phyloP scores from a whole-genome alignment of 495 filamentous ascomycete genomes.

The Penicillium antarcticum region DNA sequence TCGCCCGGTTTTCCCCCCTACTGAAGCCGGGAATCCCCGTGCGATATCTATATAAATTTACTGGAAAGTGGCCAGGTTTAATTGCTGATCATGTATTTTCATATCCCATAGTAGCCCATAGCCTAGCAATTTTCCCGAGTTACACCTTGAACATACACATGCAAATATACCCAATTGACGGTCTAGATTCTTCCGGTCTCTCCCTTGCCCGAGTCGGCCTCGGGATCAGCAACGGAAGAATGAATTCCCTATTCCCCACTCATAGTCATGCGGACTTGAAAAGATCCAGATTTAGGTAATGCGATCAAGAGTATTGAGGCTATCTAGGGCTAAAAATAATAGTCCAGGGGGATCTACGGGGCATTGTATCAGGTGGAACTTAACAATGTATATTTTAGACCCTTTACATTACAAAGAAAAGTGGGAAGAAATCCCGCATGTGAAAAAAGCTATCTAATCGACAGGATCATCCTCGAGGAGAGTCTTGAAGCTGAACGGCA shows the following conservation, averaged over 20 bases:
- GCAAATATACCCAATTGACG: not conserved
- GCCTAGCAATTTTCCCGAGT: not conserved
- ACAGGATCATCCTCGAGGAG: constrained; percentile 80
- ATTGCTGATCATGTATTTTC: too few relatives aligned
- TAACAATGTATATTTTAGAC: constrained; percentile 6
- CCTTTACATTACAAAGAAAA: constrained; percentile 4
- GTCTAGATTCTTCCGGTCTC: constrained; percentile 2
- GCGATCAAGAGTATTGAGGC: not conserved
- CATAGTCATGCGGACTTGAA: constrained; percentile 8
- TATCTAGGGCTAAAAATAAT: not conserved
- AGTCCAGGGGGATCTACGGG: not conserved
- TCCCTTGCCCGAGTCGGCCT: constrained; percentile 3
- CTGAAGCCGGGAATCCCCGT: constrained; percentile 1
- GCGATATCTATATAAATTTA: not conserved
- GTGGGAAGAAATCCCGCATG: not conserved
- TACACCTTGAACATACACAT: too few relatives aligned
- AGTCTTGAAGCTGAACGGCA: constrained; percentile 86
- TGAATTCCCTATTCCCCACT: constrained; percentile 7
- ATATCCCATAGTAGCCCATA: too few relatives aligned
- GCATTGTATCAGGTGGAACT: not conserved
- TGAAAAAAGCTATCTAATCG: constrained; percentile 33
- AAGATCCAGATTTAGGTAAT: constrained; percentile 3
- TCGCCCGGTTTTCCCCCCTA: constrained; percentile 1
- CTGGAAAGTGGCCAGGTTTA: too few relatives aligned
- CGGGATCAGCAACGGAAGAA: constrained; percentile 10